These are phyloP conservation scores for Abrus precatorius DNA, from an alignment of 306 rosid genomes.

Conservation along the genomic window DNA sequence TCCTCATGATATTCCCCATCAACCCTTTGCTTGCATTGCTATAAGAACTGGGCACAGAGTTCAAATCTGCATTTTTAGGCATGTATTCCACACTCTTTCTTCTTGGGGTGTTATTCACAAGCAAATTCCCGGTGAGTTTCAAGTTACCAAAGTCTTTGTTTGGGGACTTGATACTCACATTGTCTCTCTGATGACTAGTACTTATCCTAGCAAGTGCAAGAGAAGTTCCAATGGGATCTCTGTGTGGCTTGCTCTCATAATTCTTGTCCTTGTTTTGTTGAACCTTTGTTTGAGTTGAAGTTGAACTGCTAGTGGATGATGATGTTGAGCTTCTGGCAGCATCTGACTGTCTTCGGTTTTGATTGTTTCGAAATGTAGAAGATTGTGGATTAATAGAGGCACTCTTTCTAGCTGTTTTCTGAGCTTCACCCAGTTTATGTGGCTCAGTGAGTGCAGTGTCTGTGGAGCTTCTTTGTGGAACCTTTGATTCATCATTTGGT, in stretches of 20 bases:
- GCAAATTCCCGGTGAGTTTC: slow-evolving; percentile 61
- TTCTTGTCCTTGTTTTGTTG: slow-evolving; percentile 38
- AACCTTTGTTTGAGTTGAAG: slow-evolving; percentile 42
- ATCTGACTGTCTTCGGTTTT: slow-evolving; percentile 61
- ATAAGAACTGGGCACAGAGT: slow-evolving; percentile 29
- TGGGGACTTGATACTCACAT: slow-evolving; percentile 47
- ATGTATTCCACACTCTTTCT: slow-evolving; percentile 42
- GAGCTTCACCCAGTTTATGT: slow-evolving; percentile 37
- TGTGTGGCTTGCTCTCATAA: slow-evolving; percentile 46
- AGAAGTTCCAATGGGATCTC: slow-evolving; percentile 45
- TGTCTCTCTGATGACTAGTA: slow-evolving; percentile 26
- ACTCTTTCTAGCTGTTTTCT: slow-evolving; percentile 45
- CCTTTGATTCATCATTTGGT: slow-evolving; percentile 44
- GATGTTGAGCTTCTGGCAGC: slow-evolving; percentile 79
- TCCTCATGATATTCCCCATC: slow-evolving; percentile 83
- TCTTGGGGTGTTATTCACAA: slow-evolving; percentile 56
- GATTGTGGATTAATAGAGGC: slow-evolving; percentile 37
- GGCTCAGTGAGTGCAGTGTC: slow-evolving; percentile 13
- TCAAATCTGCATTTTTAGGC: slow-evolving; percentile 48
- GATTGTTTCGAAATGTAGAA: slow-evolving; percentile 40
- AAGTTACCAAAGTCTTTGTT: slow-evolving; percentile 52
- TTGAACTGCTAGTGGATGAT: slow-evolving; percentile 60
- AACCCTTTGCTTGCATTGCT: slow-evolving; percentile 41
- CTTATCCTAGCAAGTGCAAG: slow-evolving; percentile 56
- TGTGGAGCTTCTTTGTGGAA: neutral